Percentiles rank a stretch among this genome's conserved stretches.
phyloP scores from a whole-genome alignment of 805 yeast genomes.

The Candida silvatica region DNA sequence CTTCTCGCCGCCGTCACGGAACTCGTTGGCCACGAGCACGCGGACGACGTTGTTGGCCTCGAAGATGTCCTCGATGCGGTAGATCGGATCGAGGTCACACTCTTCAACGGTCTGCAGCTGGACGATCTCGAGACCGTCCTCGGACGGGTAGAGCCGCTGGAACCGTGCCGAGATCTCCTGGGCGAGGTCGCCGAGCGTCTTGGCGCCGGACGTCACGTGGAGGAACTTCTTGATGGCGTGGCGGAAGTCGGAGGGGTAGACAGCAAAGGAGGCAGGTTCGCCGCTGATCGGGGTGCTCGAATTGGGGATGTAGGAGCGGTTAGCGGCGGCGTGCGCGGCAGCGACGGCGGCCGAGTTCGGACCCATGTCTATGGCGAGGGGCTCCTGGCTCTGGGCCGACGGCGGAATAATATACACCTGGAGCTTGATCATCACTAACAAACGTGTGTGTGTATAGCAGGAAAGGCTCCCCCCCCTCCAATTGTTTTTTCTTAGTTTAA shows the following conservation, averaged over 20 bases:
- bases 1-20: conserved; percentile 11
- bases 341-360: not conserved
- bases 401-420: conserved; percentile 21
- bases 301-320: conserved; percentile 1
- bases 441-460: too few species aligned
- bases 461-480: too few species aligned
- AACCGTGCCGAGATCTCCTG: conserved; percentile 49
- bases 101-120: conserved; percentile 57
- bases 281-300: conserved; percentile 6
- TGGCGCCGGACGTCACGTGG: conserved; percentile 46
- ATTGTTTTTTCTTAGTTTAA: too few species aligned
- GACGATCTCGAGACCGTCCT: conserved; percentile 43
- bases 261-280: conserved; percentile 7
- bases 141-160: conserved; percentile 56
- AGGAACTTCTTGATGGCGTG: conserved; percentile 38
- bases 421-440: conserved; percentile 22
- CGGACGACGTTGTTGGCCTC: conserved; percentile 37
- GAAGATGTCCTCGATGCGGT: conserved; percentile 55
- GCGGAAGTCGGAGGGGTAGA: conserved; percentile 1
- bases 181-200: conserved; percentile 39
- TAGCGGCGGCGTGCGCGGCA: not conserved
- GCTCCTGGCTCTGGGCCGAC: conserved; percentile 10
- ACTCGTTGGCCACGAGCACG: conserved; percentile 36
- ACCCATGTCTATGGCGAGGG: too few species aligned
- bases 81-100: conserved; percentile 79